These are phyloP conservation scores for Acacia crassicarpa DNA, from an alignment of 306 rosid genomes.

Conservation along the genomic window DNA sequence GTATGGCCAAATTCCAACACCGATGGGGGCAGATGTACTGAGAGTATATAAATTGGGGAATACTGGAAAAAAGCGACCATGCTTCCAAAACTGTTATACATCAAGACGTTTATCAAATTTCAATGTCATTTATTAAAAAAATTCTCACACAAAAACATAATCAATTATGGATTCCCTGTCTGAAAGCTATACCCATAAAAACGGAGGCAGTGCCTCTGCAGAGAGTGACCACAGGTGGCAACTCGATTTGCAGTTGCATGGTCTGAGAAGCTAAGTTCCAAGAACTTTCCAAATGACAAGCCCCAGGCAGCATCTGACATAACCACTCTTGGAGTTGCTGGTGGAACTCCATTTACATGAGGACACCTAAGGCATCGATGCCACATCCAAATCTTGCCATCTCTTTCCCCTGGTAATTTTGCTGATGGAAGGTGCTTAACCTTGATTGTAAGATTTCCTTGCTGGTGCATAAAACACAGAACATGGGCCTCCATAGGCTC, in stretches of 20 bases:
- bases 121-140: not conserved
- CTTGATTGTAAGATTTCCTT: constrained; percentile 70
- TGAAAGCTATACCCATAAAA: constrained; percentile 56
- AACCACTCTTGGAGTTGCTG: constrained; percentile 70
- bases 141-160: not conserved
- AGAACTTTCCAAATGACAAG: constrained; percentile 75
- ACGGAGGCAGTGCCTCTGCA: constrained; percentile 75
- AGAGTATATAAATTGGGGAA: constrained; percentile 59
- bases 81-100: constrained; percentile 55
- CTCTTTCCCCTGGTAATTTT: constrained; percentile 65
- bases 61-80: constrained; percentile 71
- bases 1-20: constrained; percentile 58
- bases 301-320: constrained; percentile 88
- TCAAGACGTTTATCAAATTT: constrained; percentile 19
- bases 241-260: constrained; percentile 75
- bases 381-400: constrained; percentile 84
- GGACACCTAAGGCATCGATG: constrained; percentile 71
- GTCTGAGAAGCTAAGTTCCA: constrained; percentile 75
- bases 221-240: constrained; percentile 73
- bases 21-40: constrained; percentile 66
- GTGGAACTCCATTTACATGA: constrained; percentile 64
- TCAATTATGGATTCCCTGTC: not conserved
- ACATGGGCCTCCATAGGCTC: constrained; percentile 61
- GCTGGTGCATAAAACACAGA: constrained; percentile 61
- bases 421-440: constrained; percentile 52